Evolutionary conservation across 2,329 filamentous ascomycete genomes (phyloP).

Genomic region (Trichophyton verrucosum): DNA sequence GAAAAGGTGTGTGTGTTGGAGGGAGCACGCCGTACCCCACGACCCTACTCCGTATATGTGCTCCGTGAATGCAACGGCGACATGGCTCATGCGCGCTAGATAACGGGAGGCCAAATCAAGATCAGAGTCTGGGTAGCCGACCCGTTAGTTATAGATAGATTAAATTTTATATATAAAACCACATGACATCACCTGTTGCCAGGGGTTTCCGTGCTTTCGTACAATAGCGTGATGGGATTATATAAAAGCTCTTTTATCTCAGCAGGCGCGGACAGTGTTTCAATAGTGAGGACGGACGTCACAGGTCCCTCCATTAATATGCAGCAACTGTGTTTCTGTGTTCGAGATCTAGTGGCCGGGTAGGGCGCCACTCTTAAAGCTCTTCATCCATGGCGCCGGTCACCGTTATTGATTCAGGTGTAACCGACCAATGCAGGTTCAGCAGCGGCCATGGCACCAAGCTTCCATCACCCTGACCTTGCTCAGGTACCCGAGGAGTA

Average conservation of each 20-base stretch:
- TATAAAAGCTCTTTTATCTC: not conserved
- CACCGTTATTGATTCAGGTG: slow-evolving; percentile 1
- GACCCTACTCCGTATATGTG: no score
- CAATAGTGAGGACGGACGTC: not conserved
- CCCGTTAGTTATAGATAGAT: not conserved
- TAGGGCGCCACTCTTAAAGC: not conserved
- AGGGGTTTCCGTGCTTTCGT: not conserved
- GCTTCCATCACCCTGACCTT: not conserved
- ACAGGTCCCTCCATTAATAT: not conserved
- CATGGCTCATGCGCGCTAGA: not conserved
- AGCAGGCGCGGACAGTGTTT: not conserved
- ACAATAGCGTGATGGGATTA: no score
- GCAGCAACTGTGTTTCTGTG: not conserved
- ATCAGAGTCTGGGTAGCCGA: not conserved
- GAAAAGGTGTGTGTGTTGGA: not conserved
- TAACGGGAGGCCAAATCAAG: not conserved
- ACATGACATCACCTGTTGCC: not conserved
- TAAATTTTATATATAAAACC: not conserved
- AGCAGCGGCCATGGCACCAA: not conserved
- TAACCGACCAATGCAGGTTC: not conserved
- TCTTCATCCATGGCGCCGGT: not conserved
- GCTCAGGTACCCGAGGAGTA: not conserved
- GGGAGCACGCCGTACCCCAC: no score
- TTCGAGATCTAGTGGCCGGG: not conserved
- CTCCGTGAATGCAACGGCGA: not conserved